Evolutionary conservation across 768 basidiomycete species (phyloP).

Genomic region (Sarcodon aspratus): DNA sequence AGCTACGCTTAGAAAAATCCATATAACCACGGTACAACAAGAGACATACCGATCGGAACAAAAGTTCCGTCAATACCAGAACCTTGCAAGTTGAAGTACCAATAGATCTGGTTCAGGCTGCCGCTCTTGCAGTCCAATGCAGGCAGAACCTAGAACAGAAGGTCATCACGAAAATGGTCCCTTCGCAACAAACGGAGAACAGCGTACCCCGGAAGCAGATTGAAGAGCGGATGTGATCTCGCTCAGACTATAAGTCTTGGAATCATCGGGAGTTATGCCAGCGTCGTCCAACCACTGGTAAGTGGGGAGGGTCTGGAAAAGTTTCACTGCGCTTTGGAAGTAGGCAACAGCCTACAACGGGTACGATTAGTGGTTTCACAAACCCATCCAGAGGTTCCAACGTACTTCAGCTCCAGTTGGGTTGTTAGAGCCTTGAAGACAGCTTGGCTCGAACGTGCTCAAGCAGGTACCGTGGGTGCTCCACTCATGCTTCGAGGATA

Average conservation of each 20-base stretch:
- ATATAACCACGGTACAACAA: neutral
- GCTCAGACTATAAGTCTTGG: slow-evolving; percentile 45
- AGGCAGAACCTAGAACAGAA: slow-evolving; percentile 24
- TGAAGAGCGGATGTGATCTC: slow-evolving; percentile 43
- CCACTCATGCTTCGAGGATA: slow-evolving; percentile 51
- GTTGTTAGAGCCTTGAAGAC: slow-evolving; percentile 52
- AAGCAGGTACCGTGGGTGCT: slow-evolving; percentile 49
- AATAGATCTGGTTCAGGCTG: slow-evolving; percentile 34
- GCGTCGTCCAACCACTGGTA: slow-evolving; percentile 57
- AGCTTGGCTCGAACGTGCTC: slow-evolving; percentile 48
- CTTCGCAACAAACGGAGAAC: neutral
- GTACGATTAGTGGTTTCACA: neutral
- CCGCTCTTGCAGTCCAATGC: slow-evolving; percentile 30
- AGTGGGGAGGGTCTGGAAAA: slow-evolving; percentile 64
- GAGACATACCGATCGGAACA: slow-evolving; percentile 39
- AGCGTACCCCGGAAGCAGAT: slow-evolving; percentile 36
- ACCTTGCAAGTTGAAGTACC: slow-evolving; percentile 56
- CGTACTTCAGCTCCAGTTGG: slow-evolving; percentile 47
- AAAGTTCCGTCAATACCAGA: slow-evolving; percentile 59
- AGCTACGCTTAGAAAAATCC: too few relatives aligned
- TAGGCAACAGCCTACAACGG: slow-evolving; percentile 48
- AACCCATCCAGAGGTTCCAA: neutral
- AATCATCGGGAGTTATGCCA: slow-evolving; percentile 61
- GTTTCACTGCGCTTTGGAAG: slow-evolving; percentile 43
- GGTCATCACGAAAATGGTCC: too few relatives aligned